Evolutionary conservation across 352 stramenopile species (phyloP), one percentile per base, ranked within the genome.

Genomic region (Phytophthora europaea): DNA sequence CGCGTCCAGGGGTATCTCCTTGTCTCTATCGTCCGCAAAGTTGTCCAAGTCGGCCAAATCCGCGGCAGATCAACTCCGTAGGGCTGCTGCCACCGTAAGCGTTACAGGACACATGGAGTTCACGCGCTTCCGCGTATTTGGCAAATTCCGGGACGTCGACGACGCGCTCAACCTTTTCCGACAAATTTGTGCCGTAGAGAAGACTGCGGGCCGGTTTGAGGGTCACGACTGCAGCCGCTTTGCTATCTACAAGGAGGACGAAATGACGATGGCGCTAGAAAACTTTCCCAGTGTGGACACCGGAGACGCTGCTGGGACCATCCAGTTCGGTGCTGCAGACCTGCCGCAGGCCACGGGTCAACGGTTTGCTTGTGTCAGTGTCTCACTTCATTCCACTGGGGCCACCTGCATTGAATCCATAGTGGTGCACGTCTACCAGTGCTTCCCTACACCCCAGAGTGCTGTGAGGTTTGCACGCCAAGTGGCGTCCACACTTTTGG

Each of bases 171-270:
- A 84, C n/a, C 51, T 93, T n/a, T 95, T 95, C 58, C 83, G 81
- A 1, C 80, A 84, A 48, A 72, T 94, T 7, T 94, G 88, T 40
- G 79, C 75, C 6, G 55, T 94, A 1, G 88, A 95, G 70, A 81
- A 69, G 26, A 72, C 62, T 40, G 28, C 67, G 0, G 51, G 52
- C 0, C 54, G 75, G 9, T 54, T 68, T 5, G 65, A 79, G 0
- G 60, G 65, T 0, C 76, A 60, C 6, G 87, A 95, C 63, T 82
- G 73, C 10, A 84, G 79, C 31, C 78, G 75, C 12, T 95, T 95
- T 23, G 84, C 77, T 36, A 71, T 94, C 47, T 95, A 93, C 78
- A 95, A 95, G 53, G 88, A 95, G 53, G 85, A 91, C 54, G 88
- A 94, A 38, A 91, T 95, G 75, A 91, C 85, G 3, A 92, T 95